phyloP scores from a whole-genome alignment of 2,329 filamentous ascomycete genomes.

The Orbilia quercus region DNA sequence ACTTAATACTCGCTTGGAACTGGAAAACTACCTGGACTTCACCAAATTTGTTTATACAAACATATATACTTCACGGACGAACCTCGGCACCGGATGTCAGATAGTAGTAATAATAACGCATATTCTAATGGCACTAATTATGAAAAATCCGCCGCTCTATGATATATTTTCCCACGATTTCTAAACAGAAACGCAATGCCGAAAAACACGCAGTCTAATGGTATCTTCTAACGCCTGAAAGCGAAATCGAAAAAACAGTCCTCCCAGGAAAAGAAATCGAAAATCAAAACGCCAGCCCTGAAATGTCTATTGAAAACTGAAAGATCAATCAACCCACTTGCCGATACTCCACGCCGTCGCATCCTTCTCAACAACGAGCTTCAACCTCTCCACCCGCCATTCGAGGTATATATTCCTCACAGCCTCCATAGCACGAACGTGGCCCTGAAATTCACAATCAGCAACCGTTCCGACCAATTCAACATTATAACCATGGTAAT shows the following conservation, averaged over 20 bases:
- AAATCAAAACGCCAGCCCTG: slow-evolving; percentile 40
- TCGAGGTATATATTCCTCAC: slow-evolving; percentile 69
- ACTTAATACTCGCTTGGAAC: too few species aligned
- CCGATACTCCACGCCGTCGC: slow-evolving; percentile 73
- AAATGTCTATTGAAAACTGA: slow-evolving; percentile 18
- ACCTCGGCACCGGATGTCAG: not conserved
- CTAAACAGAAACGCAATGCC: slow-evolving; percentile 13
- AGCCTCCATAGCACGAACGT: slow-evolving; percentile 72
- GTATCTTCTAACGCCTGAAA: slow-evolving; percentile 38
- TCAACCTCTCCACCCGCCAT: slow-evolving; percentile 77
- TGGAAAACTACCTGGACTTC: too few species aligned
- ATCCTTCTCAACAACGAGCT: slow-evolving; percentile 75
- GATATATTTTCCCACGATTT: slow-evolving; percentile 25
- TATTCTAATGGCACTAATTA: slow-evolving; percentile 16
- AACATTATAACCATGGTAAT: slow-evolving; percentile 59
- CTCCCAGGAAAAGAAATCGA: slow-evolving; percentile 4
- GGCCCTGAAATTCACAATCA: slow-evolving; percentile 47
- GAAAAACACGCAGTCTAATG: slow-evolving; percentile 27
- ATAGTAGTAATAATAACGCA: not conserved
- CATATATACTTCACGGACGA: not conserved
- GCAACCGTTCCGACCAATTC: slow-evolving; percentile 9
- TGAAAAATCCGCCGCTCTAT: slow-evolving; percentile 55
- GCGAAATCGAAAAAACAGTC: slow-evolving; percentile 1
- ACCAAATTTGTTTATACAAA: too few species aligned
- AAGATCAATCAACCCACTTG: slow-evolving; percentile 66